Evolutionary conservation across 768 basidiomycete genomes (phyloP).

Genomic region (Coprinopsis sp.): DNA sequence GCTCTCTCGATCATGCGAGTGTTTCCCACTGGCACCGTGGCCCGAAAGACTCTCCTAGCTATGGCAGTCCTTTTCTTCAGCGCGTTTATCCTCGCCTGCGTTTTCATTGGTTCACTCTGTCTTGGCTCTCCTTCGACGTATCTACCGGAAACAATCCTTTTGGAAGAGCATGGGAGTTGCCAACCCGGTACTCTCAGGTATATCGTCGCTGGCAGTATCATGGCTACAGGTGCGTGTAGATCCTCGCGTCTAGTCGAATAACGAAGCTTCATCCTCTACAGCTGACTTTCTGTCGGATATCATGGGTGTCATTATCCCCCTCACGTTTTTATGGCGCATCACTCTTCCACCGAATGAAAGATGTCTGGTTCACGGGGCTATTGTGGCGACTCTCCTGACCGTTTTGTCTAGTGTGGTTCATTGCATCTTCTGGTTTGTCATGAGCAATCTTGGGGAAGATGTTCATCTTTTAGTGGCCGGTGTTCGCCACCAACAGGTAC

Average conservation of each 20-base stretch:
- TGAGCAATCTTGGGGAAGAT: conserved; percentile 5
- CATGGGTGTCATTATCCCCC: conserved; percentile 20
- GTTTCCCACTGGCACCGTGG: conserved; percentile 10
- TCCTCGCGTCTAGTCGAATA: background rate
- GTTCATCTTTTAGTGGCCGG: conserved; percentile 9
- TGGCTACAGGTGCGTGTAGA: background rate
- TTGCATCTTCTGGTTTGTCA: conserved; percentile 15
- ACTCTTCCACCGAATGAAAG: conserved; percentile 18
- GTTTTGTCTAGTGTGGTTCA: conserved; percentile 17
- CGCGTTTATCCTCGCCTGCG: conserved; percentile 4
- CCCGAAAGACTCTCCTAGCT: conserved; percentile 4
- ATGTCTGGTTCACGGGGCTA: conserved; percentile 20
- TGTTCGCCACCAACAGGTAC: conserved; percentile 17
- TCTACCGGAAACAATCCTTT: conserved; percentile 1
- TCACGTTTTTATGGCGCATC: conserved; percentile 21
- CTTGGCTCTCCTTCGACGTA: too few relatives aligned
- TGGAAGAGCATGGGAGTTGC: background rate
- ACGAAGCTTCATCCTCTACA: conserved; percentile 1
- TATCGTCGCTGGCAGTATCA: background rate
- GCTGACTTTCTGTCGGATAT: conserved; percentile 23
- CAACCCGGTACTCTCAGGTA: too few relatives aligned
- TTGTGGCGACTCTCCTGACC: conserved; percentile 21
- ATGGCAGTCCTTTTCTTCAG: conserved; percentile 3
- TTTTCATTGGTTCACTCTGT: conserved; percentile 7
- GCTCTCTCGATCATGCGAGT: conserved; percentile 11